These are phyloP conservation scores for Stylonectria norvegica DNA, from an alignment of 2,329 filamentous ascomycete species.

Conservation along the genomic window DNA sequence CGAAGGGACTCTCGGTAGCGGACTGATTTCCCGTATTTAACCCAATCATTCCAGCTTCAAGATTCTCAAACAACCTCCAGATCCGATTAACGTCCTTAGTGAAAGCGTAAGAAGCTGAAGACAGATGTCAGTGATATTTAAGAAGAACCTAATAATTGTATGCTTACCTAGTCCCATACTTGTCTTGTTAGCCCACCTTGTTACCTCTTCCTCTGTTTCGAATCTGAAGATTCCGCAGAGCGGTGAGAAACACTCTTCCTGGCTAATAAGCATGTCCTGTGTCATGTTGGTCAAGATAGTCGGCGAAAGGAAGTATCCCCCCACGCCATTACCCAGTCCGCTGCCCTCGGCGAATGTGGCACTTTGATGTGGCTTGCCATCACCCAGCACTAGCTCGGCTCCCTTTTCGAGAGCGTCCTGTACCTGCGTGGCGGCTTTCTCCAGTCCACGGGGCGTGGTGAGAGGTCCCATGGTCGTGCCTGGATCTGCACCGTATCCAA, in stretches of 20 bases:
- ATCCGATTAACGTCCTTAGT: conserved; percentile 11
- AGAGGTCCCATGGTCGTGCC: conserved; percentile 27
- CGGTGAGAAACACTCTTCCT: conserved; percentile 4
- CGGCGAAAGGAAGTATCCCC: conserved; percentile 54
- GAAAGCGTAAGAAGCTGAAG: conserved; percentile 2
- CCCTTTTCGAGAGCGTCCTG: conserved; percentile 16
- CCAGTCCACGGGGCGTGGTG: conserved; percentile 22
- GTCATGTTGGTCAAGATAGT: conserved; percentile 14
- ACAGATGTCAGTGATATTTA: background rate
- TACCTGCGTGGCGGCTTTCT: conserved; percentile 20
- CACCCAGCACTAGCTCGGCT: conserved; percentile 33
- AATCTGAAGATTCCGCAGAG: conserved; percentile 2
- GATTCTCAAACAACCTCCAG: conserved; percentile 14
- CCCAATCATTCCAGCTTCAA: conserved; percentile 19
- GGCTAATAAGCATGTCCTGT: conserved; percentile 1
- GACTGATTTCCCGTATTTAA: conserved; percentile 9
- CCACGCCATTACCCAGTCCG: conserved; percentile 49
- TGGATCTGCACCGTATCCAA: conserved; percentile 10
- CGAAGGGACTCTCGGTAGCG: background rate
- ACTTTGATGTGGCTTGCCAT: conserved; percentile 42
- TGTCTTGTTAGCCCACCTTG: conserved; percentile 4
- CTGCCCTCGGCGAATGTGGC: background rate
- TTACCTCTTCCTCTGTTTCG: conserved; percentile 1
- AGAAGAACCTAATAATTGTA: too few species aligned
- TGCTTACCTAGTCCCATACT: conserved; percentile 1